Conservation (phyloP, 1,284 basidiomycete species). For the Puccinia coronata region DNA sequence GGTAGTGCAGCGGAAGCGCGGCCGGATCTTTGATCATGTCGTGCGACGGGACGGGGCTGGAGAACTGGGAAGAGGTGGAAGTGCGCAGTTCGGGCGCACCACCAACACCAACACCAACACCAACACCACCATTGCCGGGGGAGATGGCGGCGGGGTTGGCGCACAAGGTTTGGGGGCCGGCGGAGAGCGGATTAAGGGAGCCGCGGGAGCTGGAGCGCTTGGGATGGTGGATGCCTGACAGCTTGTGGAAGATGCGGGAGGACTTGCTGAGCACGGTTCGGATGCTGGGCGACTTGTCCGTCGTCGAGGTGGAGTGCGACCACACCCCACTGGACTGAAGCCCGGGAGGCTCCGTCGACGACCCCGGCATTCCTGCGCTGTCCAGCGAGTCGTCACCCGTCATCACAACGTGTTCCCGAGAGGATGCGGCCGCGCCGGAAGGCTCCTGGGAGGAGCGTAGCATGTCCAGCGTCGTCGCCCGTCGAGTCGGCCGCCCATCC, state of each 20-base stretch:
- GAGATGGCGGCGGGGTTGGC: neutral
- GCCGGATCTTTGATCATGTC: neutral
- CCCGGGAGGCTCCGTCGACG: neutral
- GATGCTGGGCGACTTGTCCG: constrained; percentile 21
- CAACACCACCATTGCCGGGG: no score
- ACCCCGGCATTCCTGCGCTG: neutral
- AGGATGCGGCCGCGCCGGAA: neutral
- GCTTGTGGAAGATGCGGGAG: constrained; percentile 18
- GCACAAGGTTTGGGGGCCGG: neutral
- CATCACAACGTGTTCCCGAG: neutral
- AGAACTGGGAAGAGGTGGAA: neutral
- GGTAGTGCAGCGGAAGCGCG: neutral
- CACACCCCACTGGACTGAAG: neutral
- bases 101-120: no score
- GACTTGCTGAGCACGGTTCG: constrained; percentile 27
- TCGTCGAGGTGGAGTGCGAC: neutral
- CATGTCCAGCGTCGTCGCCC: neutral
- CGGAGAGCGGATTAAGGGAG: neutral
- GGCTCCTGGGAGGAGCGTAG: neutral
- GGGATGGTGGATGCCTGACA: constrained; percentile 1
- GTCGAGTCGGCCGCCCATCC: neutral
- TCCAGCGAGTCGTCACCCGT: neutral
- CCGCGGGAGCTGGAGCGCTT: constrained; percentile 20
- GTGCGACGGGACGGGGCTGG: neutral
- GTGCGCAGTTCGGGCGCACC: neutral